Base-by-base conservation (phyloP, 148 eudicot genomes). In the Vaccinium myrtillus region DNA sequence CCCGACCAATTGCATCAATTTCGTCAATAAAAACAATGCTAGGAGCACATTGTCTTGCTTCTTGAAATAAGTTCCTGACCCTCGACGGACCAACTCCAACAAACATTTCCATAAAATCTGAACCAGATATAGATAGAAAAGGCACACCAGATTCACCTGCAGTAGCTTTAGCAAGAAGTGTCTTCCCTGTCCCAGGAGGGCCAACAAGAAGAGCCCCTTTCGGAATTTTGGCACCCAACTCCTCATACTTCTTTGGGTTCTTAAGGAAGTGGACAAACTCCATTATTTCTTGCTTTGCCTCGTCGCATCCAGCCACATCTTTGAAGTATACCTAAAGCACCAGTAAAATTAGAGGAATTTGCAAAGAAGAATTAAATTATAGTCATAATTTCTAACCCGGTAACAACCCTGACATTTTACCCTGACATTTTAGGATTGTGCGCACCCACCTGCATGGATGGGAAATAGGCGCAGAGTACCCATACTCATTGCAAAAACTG, bases 61-160 rank as follows among this genome's bases (percentile, higher is more conserved):
- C 92, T 82, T 91, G 91, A 79, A 93, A 93, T 75, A 93, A 87
- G 85, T 86, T 90, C 61, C 94, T 83, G 74, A 93, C 96, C 82
- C 96, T 92, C 4, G 94, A 83, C 27, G 96, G 89, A 73, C 96
- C 96, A 79, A 93, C 94, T 51, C 96, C 96, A 65, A 91, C 93
- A 87, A 93, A 93, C 95, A 92, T 90, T 76, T 93, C 96, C 91
- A 92, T 88, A 85, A 93, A 93, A 85, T 92, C 96, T n/a, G 93
- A 92, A 23, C 90, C 96, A 36, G 94, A 90, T 79, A 93, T 89
- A 12, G 94, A 92, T 16, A 93, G 84, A 65, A 93, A 93, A 67
- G 94, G 94, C 46, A 93, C 94, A 50, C 82, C 91, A 58, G 93
- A 90, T 85, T 93, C 96, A 39, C 96, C 96, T 8, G 96, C 96